Evolutionary conservation across 176 grass and related monocot species (phyloP).

Genomic region (Hordeum vulgare): MorexV3_pseudomolecules_assembly NC_058521.1:9814676-9815175

Average conservation of each 20-base stretch:
- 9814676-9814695: slow-evolving; percentile 3
- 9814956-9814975: slow-evolving; percentile 96
- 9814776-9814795: slow-evolving; percentile 73
- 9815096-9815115: slow-evolving; percentile 68
- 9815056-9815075: slow-evolving; percentile 36
- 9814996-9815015: slow-evolving; percentile 95
- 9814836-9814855: slow-evolving; percentile 63
- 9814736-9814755: slow-evolving; percentile 81
- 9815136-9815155: slow-evolving; percentile 83
- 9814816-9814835: slow-evolving; percentile 23
- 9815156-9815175: slow-evolving; percentile 72
- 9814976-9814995: slow-evolving; percentile 79
- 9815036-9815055: slow-evolving; percentile 36
- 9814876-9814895: slow-evolving; percentile 79
- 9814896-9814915: slow-evolving; percentile 80
- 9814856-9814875: slow-evolving; percentile 88
- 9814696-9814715: slow-evolving; percentile 97
- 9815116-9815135: slow-evolving; percentile 74
- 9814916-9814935: slow-evolving; percentile 98
- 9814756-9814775: slow-evolving; percentile 85
- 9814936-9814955: slow-evolving; percentile 99
- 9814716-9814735: slow-evolving; percentile 70
- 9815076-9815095: slow-evolving; percentile 50
- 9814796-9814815: slow-evolving; percentile 92
- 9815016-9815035: slow-evolving; percentile 71